Conservation (phyloP, 805 yeast species). For the Jamesozyma rosinii region DNA sequence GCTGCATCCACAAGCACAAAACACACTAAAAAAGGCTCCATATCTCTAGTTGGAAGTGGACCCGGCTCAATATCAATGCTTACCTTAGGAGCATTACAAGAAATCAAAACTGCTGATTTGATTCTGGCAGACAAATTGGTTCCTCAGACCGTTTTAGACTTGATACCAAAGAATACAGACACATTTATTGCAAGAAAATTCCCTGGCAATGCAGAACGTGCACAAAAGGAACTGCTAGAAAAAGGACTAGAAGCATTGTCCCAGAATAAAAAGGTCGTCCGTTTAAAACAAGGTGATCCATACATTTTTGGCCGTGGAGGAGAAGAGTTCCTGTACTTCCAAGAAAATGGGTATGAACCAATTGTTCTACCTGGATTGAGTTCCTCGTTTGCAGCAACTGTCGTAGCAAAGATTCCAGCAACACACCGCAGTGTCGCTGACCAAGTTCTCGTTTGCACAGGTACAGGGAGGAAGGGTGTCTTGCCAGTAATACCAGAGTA, state of each 20-base stretch:
- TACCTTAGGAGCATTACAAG: constrained; percentile 76
- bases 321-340: constrained; percentile 72
- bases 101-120: constrained; percentile 73
- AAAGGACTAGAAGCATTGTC: constrained; percentile 58
- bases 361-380: constrained; percentile 79
- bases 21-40: constrained; percentile 37
- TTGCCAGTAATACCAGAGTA: constrained; percentile 71
- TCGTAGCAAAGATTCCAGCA: constrained; percentile 73
- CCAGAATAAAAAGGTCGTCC: constrained; percentile 67
- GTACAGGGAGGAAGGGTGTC: constrained; percentile 84
- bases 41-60: constrained; percentile 87
- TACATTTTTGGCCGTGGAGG: constrained; percentile 95
- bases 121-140: constrained; percentile 86
- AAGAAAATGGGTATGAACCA: constrained; percentile 59
- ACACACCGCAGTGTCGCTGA: constrained; percentile 90
- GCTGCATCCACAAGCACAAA: background rate
- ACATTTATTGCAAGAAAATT: constrained; percentile 84
- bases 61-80: constrained; percentile 81
- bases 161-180: constrained; percentile 69
- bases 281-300: constrained; percentile 95
- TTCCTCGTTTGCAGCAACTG: constrained; percentile 83
- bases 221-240: constrained; percentile 75
- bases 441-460: constrained; percentile 87
- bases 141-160: constrained; percentile 73
- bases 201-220: constrained; percentile 93